phyloP scores from a whole-genome alignment of 768 basidiomycete species.

The Sporobolomyces pararoseus region DNA sequence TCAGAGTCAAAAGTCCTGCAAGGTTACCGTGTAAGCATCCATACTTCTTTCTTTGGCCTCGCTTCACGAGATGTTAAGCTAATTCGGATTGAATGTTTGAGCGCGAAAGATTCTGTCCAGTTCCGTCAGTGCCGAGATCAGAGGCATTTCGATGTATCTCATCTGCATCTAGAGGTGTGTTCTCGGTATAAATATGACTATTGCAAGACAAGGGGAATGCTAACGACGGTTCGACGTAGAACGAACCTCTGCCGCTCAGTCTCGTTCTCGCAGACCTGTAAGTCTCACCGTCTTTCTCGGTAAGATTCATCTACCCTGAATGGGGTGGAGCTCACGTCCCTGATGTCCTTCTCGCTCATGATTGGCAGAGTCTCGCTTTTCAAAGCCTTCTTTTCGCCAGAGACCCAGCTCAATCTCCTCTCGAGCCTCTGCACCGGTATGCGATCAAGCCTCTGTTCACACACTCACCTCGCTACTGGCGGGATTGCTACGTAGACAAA shows the following conservation, averaged over 20 bases:
- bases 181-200: too few relatives aligned
- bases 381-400: constrained; percentile 9
- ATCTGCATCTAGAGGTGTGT: constrained; percentile 16
- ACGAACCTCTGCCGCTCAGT: not conserved
- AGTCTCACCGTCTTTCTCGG: not conserved
- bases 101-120: too few relatives aligned
- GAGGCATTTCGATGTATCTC: not conserved
- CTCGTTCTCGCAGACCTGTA: not conserved
- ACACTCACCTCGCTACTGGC: too few relatives aligned
- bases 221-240: not conserved
- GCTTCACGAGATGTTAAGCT: too few relatives aligned
- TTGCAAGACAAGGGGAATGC: too few relatives aligned
- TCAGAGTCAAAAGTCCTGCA: constrained; percentile 72
- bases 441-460: too few relatives aligned
- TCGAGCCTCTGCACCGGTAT: not conserved
- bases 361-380: not conserved
- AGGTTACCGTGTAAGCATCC: constrained; percentile 70
- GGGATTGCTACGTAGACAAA: too few relatives aligned
- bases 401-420: not conserved
- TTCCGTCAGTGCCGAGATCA: not conserved
- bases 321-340: not conserved
- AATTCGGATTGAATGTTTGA: too few relatives aligned
- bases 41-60: not conserved
- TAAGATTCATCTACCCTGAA: too few relatives aligned
- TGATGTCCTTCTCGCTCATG: too few relatives aligned